Evolutionary conservation across 2,329 filamentous ascomycete genomes (phyloP), one percentile per base, ranked within the genome.

Genomic region (Talaromyces sp.): DNA sequence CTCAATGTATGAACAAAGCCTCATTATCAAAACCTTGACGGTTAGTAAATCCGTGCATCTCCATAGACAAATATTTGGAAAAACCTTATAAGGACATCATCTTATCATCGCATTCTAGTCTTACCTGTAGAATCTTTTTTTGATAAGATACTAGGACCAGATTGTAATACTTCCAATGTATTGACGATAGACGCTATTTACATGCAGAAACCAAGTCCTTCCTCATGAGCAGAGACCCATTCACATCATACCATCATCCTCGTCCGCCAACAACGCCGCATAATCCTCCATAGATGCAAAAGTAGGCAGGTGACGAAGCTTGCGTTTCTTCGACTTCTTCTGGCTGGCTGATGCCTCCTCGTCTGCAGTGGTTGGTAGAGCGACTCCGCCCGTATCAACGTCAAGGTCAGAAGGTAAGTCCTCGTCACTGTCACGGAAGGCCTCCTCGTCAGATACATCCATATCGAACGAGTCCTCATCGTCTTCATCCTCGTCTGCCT

Each of bases 221-320:
- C 48, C 14, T 33, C 16, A 11, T 61, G 64, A 16, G 18, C 61
- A 35, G 21, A 40, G 28, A 39, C 23, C 14, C 16, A 25, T 33
- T 68, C 69, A 76, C 70, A 76, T 74, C 31, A 39, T 35, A 14
- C 75, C 75, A 50, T 75, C 87, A 66, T 87, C 86, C 58, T 95
- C 91, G 66, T 86, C 84, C 3, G 83, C 90, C 74, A 96, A 77
- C 79, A 96, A 83, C 70, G 89, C 90, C 16, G 92, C 93, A 76
- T 98, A 99, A 74, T 98, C 95, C 61, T 98, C 95, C 35, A 84
- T 89, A 35, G 91, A 96, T 21, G 96, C 95, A 80, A 99, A 99
- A 39, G 87, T 96, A 6, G 95, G 95, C 69, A 99, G 81, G 67
- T 87, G 86, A 84, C 92, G 96, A 76, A 98, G 82, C 80, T 91